Conservation (phyloP, 2,329 filamentous ascomycete genomes). For the Tolypocladium nubicola region DNA sequence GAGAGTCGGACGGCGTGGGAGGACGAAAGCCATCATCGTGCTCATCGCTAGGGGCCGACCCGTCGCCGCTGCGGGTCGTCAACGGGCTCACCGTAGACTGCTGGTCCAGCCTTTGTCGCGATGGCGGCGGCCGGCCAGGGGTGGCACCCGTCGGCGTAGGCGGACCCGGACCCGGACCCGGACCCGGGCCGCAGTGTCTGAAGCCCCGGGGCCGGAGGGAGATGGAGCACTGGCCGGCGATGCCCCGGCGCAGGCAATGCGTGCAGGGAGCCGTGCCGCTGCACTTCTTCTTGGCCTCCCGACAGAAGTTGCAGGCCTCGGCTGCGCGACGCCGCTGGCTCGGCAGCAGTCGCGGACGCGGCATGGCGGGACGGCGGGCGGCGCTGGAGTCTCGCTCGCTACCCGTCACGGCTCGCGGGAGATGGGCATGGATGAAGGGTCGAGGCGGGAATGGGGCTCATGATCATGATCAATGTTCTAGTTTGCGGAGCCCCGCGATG, state of each 20-base stretch:
- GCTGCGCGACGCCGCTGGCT: slow-evolving; percentile 36
- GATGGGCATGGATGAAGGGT: not conserved
- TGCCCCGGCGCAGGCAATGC: slow-evolving; percentile 32
- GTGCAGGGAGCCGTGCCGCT: slow-evolving; percentile 36
- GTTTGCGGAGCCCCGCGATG: not conserved
- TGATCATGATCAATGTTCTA: not conserved
- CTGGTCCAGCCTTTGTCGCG: not conserved
- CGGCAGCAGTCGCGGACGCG: slow-evolving; percentile 38
- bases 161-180: not conserved
- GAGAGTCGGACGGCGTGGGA: slow-evolving; percentile 18
- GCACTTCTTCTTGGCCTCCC: slow-evolving; percentile 39
- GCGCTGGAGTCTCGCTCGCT: not conserved
- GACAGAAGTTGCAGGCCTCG: slow-evolving; percentile 37
- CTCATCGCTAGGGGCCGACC: not conserved
- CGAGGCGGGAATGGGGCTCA: not conserved
- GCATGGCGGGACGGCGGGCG: slow-evolving; percentile 25
- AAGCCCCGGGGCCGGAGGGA: slow-evolving; percentile 20
- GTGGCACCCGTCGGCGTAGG: not conserved
- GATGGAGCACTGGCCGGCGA: slow-evolving; percentile 24
- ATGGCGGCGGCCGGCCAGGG: not conserved
- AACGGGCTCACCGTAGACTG: not conserved
- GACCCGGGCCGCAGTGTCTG: not conserved
- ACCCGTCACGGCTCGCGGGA: not conserved
- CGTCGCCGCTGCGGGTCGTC: not conserved
- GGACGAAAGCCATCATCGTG: slow-evolving; percentile 11